phyloP scores from a whole-genome alignment of 139 green algal species.

The Penium margaritaceum region DNA sequence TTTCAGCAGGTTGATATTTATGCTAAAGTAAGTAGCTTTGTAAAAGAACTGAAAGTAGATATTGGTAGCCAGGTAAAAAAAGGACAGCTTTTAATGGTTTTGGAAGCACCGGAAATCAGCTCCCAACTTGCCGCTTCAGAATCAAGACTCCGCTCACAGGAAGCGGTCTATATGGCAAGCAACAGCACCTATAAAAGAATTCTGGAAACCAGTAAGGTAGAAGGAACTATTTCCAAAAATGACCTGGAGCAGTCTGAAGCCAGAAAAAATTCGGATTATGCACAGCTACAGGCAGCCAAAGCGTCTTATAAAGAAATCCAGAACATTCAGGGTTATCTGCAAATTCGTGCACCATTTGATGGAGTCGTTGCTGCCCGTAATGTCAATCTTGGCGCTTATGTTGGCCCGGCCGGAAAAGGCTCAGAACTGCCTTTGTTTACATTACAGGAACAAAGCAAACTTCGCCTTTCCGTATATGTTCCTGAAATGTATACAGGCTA shows the following conservation, averaged over 20 bases:
- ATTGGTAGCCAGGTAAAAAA: not conserved
- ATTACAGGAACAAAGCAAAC: not conserved
- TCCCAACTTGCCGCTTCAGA: not conserved
- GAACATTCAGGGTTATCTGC: not conserved
- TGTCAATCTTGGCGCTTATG: not conserved
- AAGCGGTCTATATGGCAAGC: not conserved
- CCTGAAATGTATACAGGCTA: not conserved
- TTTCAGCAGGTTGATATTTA: not conserved
- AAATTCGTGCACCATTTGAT: not conserved
- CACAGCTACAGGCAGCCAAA: not conserved
- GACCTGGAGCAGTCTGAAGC: not conserved
- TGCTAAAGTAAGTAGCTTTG: not conserved
- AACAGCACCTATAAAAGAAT: not conserved
- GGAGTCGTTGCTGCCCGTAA: not conserved
- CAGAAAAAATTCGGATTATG: not conserved
- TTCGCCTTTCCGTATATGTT: not conserved
- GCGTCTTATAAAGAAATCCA: not conserved
- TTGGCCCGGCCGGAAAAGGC: not conserved
- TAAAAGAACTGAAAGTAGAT: not conserved
- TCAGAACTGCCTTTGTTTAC: not conserved
- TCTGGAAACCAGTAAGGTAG: not conserved
- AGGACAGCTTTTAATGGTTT: not conserved
- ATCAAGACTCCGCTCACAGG: not conserved
- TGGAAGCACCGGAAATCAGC: not conserved
- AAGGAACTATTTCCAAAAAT: not conserved